phyloP scores from a whole-genome alignment of 2,329 filamentous ascomycete genomes.

The Aureobasidium subglaciale region DNA sequence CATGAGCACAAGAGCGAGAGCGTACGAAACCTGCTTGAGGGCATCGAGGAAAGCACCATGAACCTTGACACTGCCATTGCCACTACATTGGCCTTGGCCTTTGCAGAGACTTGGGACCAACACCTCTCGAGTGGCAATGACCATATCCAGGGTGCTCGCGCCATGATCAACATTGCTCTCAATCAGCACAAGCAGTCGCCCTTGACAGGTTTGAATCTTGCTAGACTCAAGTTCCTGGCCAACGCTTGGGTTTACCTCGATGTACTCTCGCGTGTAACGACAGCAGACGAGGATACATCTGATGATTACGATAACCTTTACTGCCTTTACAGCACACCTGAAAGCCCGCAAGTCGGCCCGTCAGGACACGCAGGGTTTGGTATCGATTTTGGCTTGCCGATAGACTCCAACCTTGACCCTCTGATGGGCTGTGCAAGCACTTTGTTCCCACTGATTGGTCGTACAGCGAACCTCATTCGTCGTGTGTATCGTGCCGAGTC shows the following conservation, averaged over 20 bases:
- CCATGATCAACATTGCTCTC: slow-evolving; percentile 55
- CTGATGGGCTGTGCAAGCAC: slow-evolving; percentile 63
- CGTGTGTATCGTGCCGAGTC: slow-evolving; percentile 48
- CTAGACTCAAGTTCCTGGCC: slow-evolving; percentile 58
- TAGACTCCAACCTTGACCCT: slow-evolving; percentile 56
- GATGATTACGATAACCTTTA: slow-evolving; percentile 45
- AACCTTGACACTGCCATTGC: slow-evolving; percentile 58
- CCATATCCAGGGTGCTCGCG: slow-evolving; percentile 60
- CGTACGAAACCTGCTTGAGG: slow-evolving; percentile 51
- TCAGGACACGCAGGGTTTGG: slow-evolving; percentile 25
- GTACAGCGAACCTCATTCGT: slow-evolving; percentile 59
- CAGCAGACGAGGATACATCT: slow-evolving; percentile 51
- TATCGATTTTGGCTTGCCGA: slow-evolving; percentile 30
- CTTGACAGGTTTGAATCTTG: slow-evolving; percentile 40
- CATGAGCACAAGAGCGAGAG: slow-evolving; percentile 64
- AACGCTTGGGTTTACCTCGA: slow-evolving; percentile 70
- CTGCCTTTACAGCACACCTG: slow-evolving; percentile 22
- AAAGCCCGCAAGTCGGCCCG: neutral
- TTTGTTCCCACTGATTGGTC: slow-evolving; percentile 61
- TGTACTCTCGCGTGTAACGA: slow-evolving; percentile 62
- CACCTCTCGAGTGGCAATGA: slow-evolving; percentile 62
- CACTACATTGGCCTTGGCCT: slow-evolving; percentile 62
- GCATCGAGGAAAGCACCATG: slow-evolving; percentile 52
- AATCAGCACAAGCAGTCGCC: slow-evolving; percentile 38
- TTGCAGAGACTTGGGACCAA: slow-evolving; percentile 65